Evolutionary conservation across 768 basidiomycete species (phyloP).

Genomic region (Amyloporia xantha): DNA sequence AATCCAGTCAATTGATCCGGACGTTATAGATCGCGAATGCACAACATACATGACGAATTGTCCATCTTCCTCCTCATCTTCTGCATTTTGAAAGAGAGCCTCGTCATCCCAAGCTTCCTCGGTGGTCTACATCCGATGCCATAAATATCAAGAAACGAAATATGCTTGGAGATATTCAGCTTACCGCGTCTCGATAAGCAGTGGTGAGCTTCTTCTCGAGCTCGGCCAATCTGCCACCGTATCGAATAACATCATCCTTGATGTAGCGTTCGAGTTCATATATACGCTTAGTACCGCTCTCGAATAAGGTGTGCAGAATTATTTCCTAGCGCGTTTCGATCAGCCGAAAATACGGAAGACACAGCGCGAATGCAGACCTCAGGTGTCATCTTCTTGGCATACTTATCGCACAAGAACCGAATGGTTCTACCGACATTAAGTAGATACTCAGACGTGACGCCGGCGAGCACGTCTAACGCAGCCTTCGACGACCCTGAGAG

Average conservation of each 20-base stretch:
- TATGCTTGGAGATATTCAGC: no score
- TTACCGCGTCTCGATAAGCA: slow-evolving; percentile 75
- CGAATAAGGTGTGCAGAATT: slow-evolving; percentile 83
- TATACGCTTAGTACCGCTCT: slow-evolving; percentile 75
- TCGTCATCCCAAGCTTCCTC: slow-evolving; percentile 53
- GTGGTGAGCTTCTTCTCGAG: slow-evolving; percentile 81
- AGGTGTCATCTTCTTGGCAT: slow-evolving; percentile 69
- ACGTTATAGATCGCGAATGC: background rate
- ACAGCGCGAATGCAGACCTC: slow-evolving; percentile 54
- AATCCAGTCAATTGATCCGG: slow-evolving; percentile 4
- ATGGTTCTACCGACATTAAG: slow-evolving; percentile 84
- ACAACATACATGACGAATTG: slow-evolving; percentile 59
- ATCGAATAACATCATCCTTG: slow-evolving; percentile 80
- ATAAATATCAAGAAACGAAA: no score
- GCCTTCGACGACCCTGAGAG: slow-evolving; percentile 61
- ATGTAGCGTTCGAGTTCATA: slow-evolving; percentile 83
- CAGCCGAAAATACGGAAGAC: background rate
- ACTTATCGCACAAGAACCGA: slow-evolving; percentile 74
- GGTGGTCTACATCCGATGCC: slow-evolving; percentile 34
- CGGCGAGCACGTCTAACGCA: slow-evolving; percentile 70
- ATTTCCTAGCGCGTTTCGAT: slow-evolving; percentile 67
- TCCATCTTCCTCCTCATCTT: slow-evolving; percentile 59
- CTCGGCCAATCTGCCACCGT: slow-evolving; percentile 69
- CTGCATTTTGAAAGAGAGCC: slow-evolving; percentile 44
- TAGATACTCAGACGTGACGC: slow-evolving; percentile 76